Conservation (phyloP, 2,329 filamentous ascomycete species). For the Talaromyces funiculosus region DNA sequence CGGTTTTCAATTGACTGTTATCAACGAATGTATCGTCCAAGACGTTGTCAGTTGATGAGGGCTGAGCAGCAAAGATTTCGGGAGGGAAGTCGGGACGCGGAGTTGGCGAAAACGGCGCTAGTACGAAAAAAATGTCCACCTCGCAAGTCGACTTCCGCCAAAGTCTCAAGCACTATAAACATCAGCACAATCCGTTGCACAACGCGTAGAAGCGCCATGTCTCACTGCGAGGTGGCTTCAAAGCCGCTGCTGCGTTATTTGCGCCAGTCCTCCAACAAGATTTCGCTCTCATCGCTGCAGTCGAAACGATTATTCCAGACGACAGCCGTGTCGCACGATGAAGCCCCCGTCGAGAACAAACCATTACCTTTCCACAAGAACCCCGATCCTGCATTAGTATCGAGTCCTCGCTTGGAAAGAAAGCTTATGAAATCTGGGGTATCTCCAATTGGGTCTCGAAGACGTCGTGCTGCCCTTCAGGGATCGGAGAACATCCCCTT, state of each 20-base stretch:
- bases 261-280: conserved; percentile 30
- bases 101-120: conserved; percentile 24
- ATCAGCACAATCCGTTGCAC: not conserved
- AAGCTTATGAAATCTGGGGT: conserved; percentile 63
- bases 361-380: conserved; percentile 38
- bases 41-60: not conserved
- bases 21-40: not conserved
- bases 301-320: conserved; percentile 46
- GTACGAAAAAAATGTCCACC: conserved; percentile 32
- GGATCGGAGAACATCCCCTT: conserved; percentile 68
- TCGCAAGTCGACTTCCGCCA: conserved; percentile 13
- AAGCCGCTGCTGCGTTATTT: conserved; percentile 40
- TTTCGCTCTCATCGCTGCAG: conserved; percentile 31
- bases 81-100: conserved; percentile 24
- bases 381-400: conserved; percentile 62
- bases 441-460: conserved; percentile 73
- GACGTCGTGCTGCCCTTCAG: conserved; percentile 70
- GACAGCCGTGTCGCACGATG: conserved; percentile 39
- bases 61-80: not conserved
- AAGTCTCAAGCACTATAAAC: conserved; percentile 1
- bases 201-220: conserved; percentile 22
- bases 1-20: not conserved
- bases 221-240: conserved; percentile 39
- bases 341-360: conserved; percentile 42
- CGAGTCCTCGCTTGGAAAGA: conserved; percentile 58